Evolutionary conservation across 177 flowering plant species (phyloP).

Genomic region (Vitis hybrid): DNA sequence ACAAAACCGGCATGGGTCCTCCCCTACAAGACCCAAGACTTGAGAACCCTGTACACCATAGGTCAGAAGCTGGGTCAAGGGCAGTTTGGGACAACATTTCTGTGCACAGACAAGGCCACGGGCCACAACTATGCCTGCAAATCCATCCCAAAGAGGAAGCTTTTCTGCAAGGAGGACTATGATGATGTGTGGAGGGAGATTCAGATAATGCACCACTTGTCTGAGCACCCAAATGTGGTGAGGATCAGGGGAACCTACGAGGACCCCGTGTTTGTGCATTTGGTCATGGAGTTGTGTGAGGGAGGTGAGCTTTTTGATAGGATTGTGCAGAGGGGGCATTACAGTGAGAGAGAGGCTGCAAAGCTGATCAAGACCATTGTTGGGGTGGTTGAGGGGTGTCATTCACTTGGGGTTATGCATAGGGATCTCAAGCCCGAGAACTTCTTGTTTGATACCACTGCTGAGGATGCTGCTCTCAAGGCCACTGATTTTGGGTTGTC

Average conservation of each 20-base stretch:
- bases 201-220: constrained; percentile 36
- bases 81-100: constrained; percentile 31
- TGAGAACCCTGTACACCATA: constrained; percentile 19
- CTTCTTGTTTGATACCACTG: constrained; percentile 23
- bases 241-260: constrained; percentile 27
- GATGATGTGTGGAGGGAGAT: constrained; percentile 37
- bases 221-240: constrained; percentile 29
- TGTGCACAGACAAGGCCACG: constrained; percentile 23
- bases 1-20: constrained; percentile 22
- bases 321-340: constrained; percentile 32
- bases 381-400: constrained; percentile 31
- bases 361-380: constrained; percentile 27
- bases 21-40: constrained; percentile 22
- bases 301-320: constrained; percentile 37
- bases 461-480: constrained; percentile 32
- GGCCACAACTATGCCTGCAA: constrained; percentile 27
- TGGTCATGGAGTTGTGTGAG: constrained; percentile 35
- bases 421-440: constrained; percentile 39
- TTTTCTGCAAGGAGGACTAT: constrained; percentile 26
- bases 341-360: constrained; percentile 34
- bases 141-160: constrained; percentile 34
- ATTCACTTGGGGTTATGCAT: constrained; percentile 37
- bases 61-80: constrained; percentile 33
- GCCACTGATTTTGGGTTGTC: constrained; percentile 38
- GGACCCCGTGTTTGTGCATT: constrained; percentile 22